These are phyloP conservation scores for Microascus cirrosus DNA, from an alignment of 2,329 filamentous ascomycete species.

Conservation along the genomic window DNA sequence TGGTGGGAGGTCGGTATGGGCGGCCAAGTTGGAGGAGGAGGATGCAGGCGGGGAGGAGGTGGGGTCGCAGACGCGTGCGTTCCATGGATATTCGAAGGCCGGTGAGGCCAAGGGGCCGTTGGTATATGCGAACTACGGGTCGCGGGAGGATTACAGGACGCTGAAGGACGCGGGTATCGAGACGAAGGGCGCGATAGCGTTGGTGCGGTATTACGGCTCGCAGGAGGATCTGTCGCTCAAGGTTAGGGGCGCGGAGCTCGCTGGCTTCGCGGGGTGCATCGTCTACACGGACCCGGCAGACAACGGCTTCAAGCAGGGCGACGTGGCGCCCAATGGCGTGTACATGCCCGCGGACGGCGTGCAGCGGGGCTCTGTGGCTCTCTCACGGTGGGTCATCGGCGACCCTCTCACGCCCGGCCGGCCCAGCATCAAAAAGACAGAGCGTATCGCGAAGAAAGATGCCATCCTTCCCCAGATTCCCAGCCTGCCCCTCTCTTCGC, in stretches of 20 bases:
- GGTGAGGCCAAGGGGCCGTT: conserved; percentile 79
- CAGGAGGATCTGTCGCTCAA: conserved; percentile 67
- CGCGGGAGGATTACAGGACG: conserved; percentile 67
- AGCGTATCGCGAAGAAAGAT: conserved; percentile 58
- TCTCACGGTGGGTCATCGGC: conserved; percentile 74
- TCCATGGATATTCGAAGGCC: conserved; percentile 80
- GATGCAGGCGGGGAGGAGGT: conserved; percentile 49
- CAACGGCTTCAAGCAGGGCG: conserved; percentile 66
- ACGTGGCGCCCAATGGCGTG: conserved; percentile 63
- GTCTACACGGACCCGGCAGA: conserved; percentile 87
- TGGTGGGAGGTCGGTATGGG: conserved; percentile 57
- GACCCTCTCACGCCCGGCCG: conserved; percentile 89
- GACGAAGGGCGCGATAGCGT: conserved; percentile 67
- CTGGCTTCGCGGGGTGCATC: conserved; percentile 77
- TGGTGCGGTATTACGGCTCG: conserved; percentile 71
- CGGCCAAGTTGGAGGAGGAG: conserved; percentile 74
- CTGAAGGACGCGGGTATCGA: conserved; percentile 62
- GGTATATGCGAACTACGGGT: conserved; percentile 88
- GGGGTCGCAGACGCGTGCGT: conserved; percentile 62
- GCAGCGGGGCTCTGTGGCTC: conserved; percentile 68
- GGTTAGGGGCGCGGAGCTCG: conserved; percentile 78
- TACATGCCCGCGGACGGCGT: conserved; percentile 76
- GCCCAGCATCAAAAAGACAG: conserved; percentile 56
- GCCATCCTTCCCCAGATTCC: conserved; percentile 71
- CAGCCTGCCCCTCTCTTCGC: conserved; percentile 81